Evolutionary conservation across 1,139 yeast species (phyloP), one percentile per base, ranked within the genome.

Genomic region (Pneumocystis oryctolagi): DNA sequence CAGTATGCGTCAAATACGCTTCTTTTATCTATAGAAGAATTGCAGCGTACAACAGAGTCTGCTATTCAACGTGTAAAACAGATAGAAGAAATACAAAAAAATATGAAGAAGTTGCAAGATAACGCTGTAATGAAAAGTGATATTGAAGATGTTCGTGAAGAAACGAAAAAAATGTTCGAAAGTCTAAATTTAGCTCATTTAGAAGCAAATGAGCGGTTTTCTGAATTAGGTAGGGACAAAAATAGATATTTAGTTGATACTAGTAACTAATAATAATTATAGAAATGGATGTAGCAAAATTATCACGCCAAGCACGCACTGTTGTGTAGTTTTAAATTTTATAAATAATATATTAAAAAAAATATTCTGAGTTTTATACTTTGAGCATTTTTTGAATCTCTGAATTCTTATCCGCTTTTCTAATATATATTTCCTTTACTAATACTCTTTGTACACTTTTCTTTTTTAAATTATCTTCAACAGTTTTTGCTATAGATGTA

Each of bases 101-200:
- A 64, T 18, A 5, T 64, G 42, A 37, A 55, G 31, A 64, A 58
- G 14, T 18, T 63, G 39, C 56, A 63, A 34, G 31, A 62, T 37
- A 60, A 42, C 16, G 62, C 5, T 47, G 56, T 61, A n/a, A 59
- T 62, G 14, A 63, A 61, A 30, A 59, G 47, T 31, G 65, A 63
- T 18, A 58, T 62, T 55, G 25, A 60, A 57, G 18, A 57, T 20
- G 59, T 63, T 28, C 62, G 64, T 34, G 40, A 58, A 35, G 65
- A 63, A 30, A 63, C 62, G 62, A 62, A 63, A 61, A 63, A 63
- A 58, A 60, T 62, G 35, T 62, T 62, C 30, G 59, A 59, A 32
- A 62, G 65, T 20, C 30, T 59, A 20, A 60, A 63, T 20, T 62
- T 58, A 16, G 65, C 62, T 28, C 56, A 61, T 16, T 30, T 63